Base-by-base conservation (phyloP, 805 yeast species). In the Metschnikowia orientalis region DNA sequence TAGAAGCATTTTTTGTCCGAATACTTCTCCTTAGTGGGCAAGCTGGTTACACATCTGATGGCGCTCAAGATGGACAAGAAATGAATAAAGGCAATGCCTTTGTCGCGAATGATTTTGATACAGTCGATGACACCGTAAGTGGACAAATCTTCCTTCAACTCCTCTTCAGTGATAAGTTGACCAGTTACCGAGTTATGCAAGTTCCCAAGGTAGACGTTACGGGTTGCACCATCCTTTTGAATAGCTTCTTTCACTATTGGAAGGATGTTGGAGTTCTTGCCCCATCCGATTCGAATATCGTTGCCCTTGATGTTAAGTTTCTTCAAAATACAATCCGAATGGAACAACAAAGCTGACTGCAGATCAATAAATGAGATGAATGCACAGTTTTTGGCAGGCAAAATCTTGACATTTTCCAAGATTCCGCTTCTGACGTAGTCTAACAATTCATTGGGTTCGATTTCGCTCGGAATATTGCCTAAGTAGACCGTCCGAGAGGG, bases 261-360 rank as follows among this genome's bases (percentile, higher is more conserved):
- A 38, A 77, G 78, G 21, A 88, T 75, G 1, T 83, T 77, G 2
- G 81, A 68, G 23, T 87, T 77, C 45, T 82, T 82, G 13, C 95
- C 96, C 97, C 97, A 92, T 8, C 96, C 95, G 39, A 90, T 74
- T 51, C 87, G 76, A 37, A 89, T 76, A 50, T 85, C 95, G 45
- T 81, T 78, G 28, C 86, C 88, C 46, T 77, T 78, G 39, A 92
- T 82, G 25, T 81, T 76, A 42, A 89, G 68, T 54, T 89, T 77
- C 54, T 86, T 87, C 54, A 90, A 69, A 31, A 85, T 81, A 23
- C 95, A 94, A 62, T 89, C 97, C 1, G 95, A 85, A 59, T 88
- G 96, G 63, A 92, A 92, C 44, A 87, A 74, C 39, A 87, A 68
- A 0, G 97, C 97, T 18, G 92, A 75, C 45, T 84, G 80, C 55